Evolutionary conservation across 768 basidiomycete species (phyloP).

Genomic region (Xerocomellus dryophilus): DNA sequence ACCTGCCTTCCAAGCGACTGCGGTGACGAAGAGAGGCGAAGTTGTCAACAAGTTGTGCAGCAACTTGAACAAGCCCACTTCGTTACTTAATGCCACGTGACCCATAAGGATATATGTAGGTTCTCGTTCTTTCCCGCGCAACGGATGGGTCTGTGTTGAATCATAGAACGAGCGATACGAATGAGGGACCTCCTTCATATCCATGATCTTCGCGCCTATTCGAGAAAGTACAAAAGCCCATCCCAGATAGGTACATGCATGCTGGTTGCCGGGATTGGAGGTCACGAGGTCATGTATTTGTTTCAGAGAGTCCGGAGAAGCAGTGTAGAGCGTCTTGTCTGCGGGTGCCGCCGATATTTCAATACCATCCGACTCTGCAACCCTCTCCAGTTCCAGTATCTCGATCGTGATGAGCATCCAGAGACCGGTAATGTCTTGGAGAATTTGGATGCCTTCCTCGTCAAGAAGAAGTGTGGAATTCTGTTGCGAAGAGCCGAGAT

Average conservation of each 20-base stretch:
- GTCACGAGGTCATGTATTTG: slow-evolving; percentile 67
- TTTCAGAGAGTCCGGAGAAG: slow-evolving; percentile 60
- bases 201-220: slow-evolving; percentile 44
- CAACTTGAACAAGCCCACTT: slow-evolving; percentile 58
- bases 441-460: slow-evolving; percentile 64
- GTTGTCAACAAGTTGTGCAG: slow-evolving; percentile 57
- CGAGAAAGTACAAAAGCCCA: slow-evolving; percentile 84
- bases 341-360: slow-evolving; percentile 51
- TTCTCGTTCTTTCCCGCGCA: slow-evolving; percentile 54
- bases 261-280: slow-evolving; percentile 58
- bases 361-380: slow-evolving; percentile 50
- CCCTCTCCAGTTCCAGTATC: slow-evolving; percentile 72
- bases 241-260: slow-evolving; percentile 67
- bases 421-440: slow-evolving; percentile 64
- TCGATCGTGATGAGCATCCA: slow-evolving; percentile 83
- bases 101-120: slow-evolving; percentile 56
- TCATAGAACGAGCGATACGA: slow-evolving; percentile 57
- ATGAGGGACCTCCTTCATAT: slow-evolving; percentile 50
- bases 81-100: slow-evolving; percentile 52
- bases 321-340: slow-evolving; percentile 51
- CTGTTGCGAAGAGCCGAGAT: slow-evolving; percentile 62
- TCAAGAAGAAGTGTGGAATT: slow-evolving; percentile 67
- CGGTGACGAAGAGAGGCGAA: slow-evolving; percentile 75
- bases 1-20: slow-evolving; percentile 64
- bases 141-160: slow-evolving; percentile 42